Percentiles rank a stretch among this genome's conserved stretches.
Conservation (phyloP, 139 green algal genomes). For the Chlamydomonas sp. region DNA sequence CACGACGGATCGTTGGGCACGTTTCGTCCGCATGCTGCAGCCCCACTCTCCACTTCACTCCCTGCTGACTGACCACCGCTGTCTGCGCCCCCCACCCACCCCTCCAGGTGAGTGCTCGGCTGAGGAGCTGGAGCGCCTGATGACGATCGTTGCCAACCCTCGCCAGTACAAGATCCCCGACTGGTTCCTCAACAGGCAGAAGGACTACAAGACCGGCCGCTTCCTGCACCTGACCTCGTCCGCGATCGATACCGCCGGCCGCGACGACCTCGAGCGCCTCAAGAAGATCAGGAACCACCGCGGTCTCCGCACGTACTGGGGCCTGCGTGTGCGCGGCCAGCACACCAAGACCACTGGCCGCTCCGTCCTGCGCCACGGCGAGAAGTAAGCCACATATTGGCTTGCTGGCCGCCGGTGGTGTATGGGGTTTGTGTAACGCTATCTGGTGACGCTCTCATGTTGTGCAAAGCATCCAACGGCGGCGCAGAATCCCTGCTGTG, state of each 20-base stretch:
- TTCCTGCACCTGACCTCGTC: constrained; percentile 75
- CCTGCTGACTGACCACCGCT: too few species aligned
- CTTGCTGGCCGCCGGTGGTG: too few species aligned
- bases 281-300: constrained; percentile 99
- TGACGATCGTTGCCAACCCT: constrained; percentile 96
- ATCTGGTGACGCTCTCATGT: too few species aligned
- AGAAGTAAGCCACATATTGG: too few species aligned
- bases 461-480: too few species aligned
- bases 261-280: constrained; percentile 96
- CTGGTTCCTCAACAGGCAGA: constrained; percentile 98
- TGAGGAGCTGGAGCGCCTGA: constrained; percentile 94
- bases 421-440: too few species aligned
- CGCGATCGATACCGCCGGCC: constrained; percentile 83
- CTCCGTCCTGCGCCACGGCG: constrained; percentile 29
- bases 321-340: constrained; percentile 93
- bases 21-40: too few species aligned
- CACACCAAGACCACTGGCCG: constrained; percentile 99
- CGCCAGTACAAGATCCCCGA: constrained; percentile 98
- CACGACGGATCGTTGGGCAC: too few species aligned
- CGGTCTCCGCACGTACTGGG: constrained; percentile 97
- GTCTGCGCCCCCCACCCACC: too few species aligned
- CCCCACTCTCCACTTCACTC: too few species aligned
- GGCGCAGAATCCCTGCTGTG: too few species aligned
- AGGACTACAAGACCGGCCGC: constrained; percentile 90
- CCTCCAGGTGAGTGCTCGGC: constrained; percentile 91